Percentiles rank a stretch among this genome's conserved stretches.
phyloP scores from a whole-genome alignment of 2,329 filamentous ascomycete species.

The Grosmannia huntii region DNA sequence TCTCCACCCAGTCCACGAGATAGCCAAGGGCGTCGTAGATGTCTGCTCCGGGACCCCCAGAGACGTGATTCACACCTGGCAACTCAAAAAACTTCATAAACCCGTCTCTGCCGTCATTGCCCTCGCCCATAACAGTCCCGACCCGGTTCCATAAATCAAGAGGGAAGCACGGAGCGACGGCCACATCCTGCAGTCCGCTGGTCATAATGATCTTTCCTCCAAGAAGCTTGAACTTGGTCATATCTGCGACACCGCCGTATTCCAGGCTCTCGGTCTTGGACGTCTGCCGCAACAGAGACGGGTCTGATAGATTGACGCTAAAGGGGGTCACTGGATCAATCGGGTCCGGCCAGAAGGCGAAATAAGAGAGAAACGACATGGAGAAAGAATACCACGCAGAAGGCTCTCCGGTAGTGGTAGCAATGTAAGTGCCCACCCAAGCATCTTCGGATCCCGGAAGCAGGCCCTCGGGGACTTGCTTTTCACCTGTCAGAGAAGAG shows the following conservation, averaged over 20 bases:
- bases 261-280: neutral
- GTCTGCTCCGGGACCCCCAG: neutral
- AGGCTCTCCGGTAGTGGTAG: neutral
- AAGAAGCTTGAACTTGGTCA: conserved; percentile 23
- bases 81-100: conserved; percentile 1
- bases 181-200: neutral
- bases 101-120: neutral
- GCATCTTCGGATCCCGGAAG: conserved; percentile 30
- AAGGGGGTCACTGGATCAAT: neutral
- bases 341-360: conserved; percentile 1
- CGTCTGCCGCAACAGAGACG: neutral
- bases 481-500: conserved; percentile 19
- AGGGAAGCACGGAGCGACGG: neutral
- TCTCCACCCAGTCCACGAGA: conserved; percentile 2
- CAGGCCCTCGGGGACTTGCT: conserved; percentile 27
- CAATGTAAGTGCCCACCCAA: conserved; percentile 1
- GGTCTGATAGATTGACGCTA: neutral
- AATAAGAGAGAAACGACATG: conserved; percentile 1
- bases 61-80: neutral
- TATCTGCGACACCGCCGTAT: conserved; percentile 14
- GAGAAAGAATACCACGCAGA: neutral
- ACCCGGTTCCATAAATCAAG: conserved; percentile 1
- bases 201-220: conserved; percentile 29
- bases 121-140: neutral
- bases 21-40: neutral